Percentiles rank a stretch among this genome's conserved stretches.
phyloP scores from a whole-genome alignment of 1,139 yeast genomes.

The Pichia sp. region DNA sequence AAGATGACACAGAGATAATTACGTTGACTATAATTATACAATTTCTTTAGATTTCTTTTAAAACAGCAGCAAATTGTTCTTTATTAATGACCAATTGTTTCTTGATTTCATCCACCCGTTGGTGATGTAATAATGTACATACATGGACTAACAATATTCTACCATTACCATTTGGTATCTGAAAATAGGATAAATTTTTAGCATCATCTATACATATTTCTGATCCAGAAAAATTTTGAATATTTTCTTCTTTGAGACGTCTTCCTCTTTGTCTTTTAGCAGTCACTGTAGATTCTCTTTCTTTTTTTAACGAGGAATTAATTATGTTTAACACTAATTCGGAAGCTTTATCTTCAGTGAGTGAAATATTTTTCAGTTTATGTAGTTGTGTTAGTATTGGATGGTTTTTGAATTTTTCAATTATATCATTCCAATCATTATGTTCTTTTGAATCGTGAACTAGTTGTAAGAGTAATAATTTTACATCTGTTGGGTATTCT shows the following conservation, averaged over 20 bases:
- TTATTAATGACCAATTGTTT: not conserved
- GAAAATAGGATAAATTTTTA: not conserved
- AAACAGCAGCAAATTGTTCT: not conserved
- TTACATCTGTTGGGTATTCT: constrained; percentile 24
- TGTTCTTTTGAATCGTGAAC: constrained; percentile 20
- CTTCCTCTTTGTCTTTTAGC: not conserved
- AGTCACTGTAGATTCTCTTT: not conserved
- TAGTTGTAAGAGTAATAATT: constrained; percentile 26
- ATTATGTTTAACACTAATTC: not conserved
- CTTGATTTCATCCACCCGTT: not conserved
- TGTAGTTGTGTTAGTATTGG: constrained; percentile 19
- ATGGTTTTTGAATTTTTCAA: constrained; percentile 18
- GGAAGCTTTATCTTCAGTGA: not conserved
- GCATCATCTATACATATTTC: not conserved
- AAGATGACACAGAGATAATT: not conserved
- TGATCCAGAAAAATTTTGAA: not conserved
- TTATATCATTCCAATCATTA: constrained; percentile 14
- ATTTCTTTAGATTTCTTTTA: not conserved
- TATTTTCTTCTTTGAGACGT: not conserved
- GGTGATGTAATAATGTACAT: not conserved
- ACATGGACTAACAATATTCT: not conserved
- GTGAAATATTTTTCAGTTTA: not conserved
- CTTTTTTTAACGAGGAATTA: not conserved
- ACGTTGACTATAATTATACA: not conserved
- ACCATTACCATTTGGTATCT: not conserved